Percentiles rank a stretch among this genome's conserved stretches.
phyloP scores from a whole-genome alignment of 805 yeast species.

The Candida coleopterorum region DNA sequence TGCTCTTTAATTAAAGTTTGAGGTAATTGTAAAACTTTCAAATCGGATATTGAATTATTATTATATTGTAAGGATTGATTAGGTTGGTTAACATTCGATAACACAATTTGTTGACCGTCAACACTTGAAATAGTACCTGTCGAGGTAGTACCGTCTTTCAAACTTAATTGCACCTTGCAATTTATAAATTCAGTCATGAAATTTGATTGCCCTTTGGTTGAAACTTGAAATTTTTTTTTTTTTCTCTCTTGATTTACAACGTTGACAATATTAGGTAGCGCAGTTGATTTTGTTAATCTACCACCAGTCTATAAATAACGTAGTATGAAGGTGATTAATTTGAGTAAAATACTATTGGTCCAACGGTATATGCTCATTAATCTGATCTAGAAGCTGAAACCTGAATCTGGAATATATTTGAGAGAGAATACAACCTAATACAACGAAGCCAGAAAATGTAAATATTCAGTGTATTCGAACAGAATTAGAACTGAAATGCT shows the following conservation, averaged over 20 bases:
- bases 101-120: conserved; percentile 21
- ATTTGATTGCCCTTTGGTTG: not conserved
- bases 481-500: no score
- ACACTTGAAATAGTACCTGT: conserved; percentile 32
- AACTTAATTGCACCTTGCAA: conserved; percentile 34
- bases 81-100: conserved; percentile 20
- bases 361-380: no score
- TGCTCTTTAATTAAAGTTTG: conserved; percentile 19
- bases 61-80: conserved; percentile 13
- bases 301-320: no score
- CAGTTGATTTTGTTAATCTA: no score
- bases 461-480: no score
- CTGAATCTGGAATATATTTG: no score
- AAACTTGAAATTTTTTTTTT: conserved; percentile 2
- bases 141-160: conserved; percentile 34
- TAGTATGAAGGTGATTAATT: no score
- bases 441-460: no score
- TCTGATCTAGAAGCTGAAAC: no score
- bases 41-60: conserved; percentile 45
- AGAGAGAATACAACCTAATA: no score
- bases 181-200: conserved; percentile 37
- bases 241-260: not conserved
- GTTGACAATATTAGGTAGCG: not conserved
- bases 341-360: no score
- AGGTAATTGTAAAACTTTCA: conserved; percentile 56